Percentiles rank a stretch among this genome's conserved stretches.
phyloP scores from a whole-genome alignment of 306 rosid species.

The Carpinus viminea region DNA sequence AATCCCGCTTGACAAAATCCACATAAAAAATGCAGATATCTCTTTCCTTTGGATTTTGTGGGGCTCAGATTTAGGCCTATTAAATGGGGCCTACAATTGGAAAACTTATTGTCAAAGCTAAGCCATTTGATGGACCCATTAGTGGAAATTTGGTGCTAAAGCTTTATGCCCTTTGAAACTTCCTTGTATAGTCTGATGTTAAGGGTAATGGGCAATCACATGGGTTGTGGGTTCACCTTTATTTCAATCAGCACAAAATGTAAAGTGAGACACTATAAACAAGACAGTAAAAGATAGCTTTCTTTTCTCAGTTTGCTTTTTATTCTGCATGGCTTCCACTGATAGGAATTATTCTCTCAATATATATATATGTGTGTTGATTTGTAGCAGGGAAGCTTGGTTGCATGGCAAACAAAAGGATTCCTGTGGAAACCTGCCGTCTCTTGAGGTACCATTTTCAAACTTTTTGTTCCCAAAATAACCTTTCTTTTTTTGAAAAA shows the following conservation, averaged over 20 bases:
- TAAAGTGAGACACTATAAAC: conserved; percentile 36
- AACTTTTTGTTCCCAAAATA: conserved; percentile 17
- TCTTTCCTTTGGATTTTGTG: conserved; percentile 88
- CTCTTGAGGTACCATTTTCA: conserved; percentile 59
- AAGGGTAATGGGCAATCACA: conserved; percentile 43
- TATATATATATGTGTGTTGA: conserved; percentile 29
- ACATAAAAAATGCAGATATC: conserved; percentile 58
- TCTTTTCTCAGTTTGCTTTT: conserved; percentile 45
- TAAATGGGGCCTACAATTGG: conserved; percentile 44
- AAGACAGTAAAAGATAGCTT: conserved; percentile 57
- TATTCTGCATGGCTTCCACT: conserved; percentile 51
- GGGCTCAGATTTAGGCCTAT: conserved; percentile 50
- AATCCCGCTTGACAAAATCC: conserved; percentile 48
- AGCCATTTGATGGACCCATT: conserved; percentile 48
- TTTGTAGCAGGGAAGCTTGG: conserved; percentile 87
- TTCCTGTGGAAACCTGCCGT: conserved; percentile 55
- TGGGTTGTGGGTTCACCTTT: conserved; percentile 46
- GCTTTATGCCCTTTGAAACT: conserved; percentile 55
- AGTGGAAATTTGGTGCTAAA: conserved; percentile 62
- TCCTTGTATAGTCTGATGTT: conserved; percentile 43
- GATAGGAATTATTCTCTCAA: conserved; percentile 46
- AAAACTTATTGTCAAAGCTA: conserved; percentile 70
- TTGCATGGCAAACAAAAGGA: conserved; percentile 77
- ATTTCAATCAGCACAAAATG: conserved; percentile 45
- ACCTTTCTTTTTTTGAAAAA: conserved; percentile 21